Conservation (phyloP, 768 basidiomycete species). For the Lyophyllum semitale region DNA sequence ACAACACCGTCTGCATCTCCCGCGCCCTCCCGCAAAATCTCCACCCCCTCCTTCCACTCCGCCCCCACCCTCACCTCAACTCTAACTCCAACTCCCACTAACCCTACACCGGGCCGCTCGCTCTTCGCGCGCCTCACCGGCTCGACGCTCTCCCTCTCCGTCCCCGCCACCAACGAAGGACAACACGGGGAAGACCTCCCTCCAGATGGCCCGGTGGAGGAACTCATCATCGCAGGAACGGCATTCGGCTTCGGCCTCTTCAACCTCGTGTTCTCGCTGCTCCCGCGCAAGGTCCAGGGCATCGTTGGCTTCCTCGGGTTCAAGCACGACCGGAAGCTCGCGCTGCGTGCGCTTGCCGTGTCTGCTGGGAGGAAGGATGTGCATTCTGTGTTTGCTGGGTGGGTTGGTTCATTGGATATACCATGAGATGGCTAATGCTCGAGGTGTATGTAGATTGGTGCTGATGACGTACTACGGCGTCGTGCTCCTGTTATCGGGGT, state of each 20-base stretch:
- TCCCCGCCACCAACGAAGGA: constrained; percentile 18
- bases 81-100: too few relatives aligned
- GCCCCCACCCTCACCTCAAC: constrained; percentile 17
- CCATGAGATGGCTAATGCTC: too few relatives aligned
- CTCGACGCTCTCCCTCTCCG: too few relatives aligned
- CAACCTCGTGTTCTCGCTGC: constrained; percentile 76
- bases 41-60: constrained; percentile 21
- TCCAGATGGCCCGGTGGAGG: constrained; percentile 64
- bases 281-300: constrained; percentile 68
- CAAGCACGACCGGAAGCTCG: constrained; percentile 69
- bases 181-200: background rate
- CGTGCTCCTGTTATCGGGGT: constrained; percentile 70
- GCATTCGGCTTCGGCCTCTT: constrained; percentile 80
- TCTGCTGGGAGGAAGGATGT: constrained; percentile 68
- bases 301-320: constrained; percentile 80
- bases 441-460: too few relatives aligned
- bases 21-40: constrained; percentile 33
- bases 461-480: constrained; percentile 82
- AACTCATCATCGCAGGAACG: constrained; percentile 71
- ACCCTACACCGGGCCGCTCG: too few relatives aligned
- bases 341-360: constrained; percentile 67
- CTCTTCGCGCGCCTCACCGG: constrained; percentile 42
- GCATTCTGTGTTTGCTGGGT: constrained; percentile 79
- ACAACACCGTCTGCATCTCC: constrained; percentile 38
- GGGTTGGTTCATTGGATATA: too few relatives aligned